Evolutionary conservation across 306 rosid species (phyloP), one percentile per base, ranked within the genome.

Genomic region (Gillenia trifoliata): DNA sequence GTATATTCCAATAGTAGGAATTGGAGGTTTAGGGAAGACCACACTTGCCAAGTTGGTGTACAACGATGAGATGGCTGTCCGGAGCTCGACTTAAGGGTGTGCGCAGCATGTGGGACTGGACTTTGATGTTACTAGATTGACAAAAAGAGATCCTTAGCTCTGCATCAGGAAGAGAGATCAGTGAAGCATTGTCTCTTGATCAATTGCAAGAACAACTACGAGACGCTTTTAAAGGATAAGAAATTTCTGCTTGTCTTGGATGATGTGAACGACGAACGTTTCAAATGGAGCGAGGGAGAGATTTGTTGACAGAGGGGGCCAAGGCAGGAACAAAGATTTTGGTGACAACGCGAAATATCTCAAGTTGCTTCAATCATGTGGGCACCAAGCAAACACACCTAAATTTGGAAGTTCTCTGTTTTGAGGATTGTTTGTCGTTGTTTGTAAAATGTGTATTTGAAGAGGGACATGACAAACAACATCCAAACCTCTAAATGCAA

Each of bases 211-310:
- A 8, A 52, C 4, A 17, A 7, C 68, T 81, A 6, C 55, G 38
- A 1, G 38, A n/a, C 0, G 38, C 17, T 20, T 73, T n/a, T 84
- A 19, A 28, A 43, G 16, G 71, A 56, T 41, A 72, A 75, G 17
- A 84, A 61, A 59, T 77, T 64, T 79, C 74, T 36, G 49, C 75
- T 79, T 3, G 78, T 79, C 62, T 47, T 79, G 70, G 83, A 73
- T 59, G 78, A 79, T 57, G 75, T 73, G 12, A 50, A 7, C 11
- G 76, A 38, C 1, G 43, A 79, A 33, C 29, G 19, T 4, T 16
- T 0, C 0, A 57, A 43, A 73, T 54, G 72, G 72, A 2, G 9
- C 7, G 50, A 66, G 19, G 73, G 47, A 52, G 29, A 47, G 6
- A 40, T 31, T 30, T 28, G 20, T 29, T 73, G 43, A 49, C 1